phyloP scores from a whole-genome alignment of 2,329 filamentous ascomycete species.

The Aureobasidium sp. region DNA sequence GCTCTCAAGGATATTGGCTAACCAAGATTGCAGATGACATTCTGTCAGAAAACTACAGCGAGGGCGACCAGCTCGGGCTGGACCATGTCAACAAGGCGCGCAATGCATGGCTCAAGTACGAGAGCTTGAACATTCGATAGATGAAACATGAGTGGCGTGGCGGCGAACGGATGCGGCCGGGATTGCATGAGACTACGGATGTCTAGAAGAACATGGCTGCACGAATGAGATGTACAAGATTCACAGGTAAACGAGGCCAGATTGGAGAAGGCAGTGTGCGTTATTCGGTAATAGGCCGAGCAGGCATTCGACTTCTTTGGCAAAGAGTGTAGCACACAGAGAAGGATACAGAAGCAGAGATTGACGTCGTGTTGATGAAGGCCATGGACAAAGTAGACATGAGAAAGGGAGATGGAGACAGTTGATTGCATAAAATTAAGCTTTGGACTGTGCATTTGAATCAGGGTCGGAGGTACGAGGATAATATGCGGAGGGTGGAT shows the following conservation, averaged over 20 bases:
- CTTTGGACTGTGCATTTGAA: background rate
- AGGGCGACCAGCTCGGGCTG: constrained; percentile 40
- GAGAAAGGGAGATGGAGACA: background rate
- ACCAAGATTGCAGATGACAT: constrained; percentile 33
- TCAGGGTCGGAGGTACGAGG: too few relatives aligned
- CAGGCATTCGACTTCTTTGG: background rate
- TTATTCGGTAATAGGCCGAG: background rate
- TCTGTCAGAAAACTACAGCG: constrained; percentile 35
- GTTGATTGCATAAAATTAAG: background rate
- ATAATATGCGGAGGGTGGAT: background rate
- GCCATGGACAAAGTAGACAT: constrained; percentile 2
- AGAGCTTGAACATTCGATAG: constrained; percentile 56
- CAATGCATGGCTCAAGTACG: constrained; percentile 51
- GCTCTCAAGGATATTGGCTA: background rate
- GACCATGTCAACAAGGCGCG: constrained; percentile 56
- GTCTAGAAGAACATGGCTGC: background rate
- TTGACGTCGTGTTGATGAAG: background rate
- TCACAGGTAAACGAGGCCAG: background rate
- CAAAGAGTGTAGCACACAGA: background rate
- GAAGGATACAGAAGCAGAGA: background rate
- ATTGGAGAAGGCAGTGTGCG: background rate
- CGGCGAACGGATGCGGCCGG: background rate
- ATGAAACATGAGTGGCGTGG: background rate
- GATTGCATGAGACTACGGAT: background rate
- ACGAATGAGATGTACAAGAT: background rate